Base-by-base conservation (phyloP, 2,329 filamentous ascomycete species). In the Sphaceloma murrayae region DNA sequence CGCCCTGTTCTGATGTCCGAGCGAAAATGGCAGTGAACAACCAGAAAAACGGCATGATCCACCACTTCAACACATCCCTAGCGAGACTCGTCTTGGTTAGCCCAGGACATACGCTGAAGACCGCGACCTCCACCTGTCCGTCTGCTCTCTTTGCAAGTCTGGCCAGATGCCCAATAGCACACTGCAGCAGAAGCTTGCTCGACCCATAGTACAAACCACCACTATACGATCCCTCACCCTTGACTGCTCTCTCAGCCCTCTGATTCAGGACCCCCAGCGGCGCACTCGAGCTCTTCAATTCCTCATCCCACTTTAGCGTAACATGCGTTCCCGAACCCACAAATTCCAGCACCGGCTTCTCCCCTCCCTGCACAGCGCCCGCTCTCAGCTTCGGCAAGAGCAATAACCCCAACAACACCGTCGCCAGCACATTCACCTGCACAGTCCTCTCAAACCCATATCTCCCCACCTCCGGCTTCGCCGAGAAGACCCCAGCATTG, bases 381-480 rank as follows among this genome's bases (percentile, higher is more conserved):
- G 51, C 49, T 46, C 56, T 58, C 21, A 65, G 49, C 32, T 61
- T 60, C 2, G 63, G 63, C 17, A 66, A 57, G 8, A 80, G 61
- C 2, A 77, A 55, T 2, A 77, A 49, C 0, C 64, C 72, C 5
- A 80, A 58, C 1, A 78, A 61, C 5, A 67, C 63, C 1, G 73
- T 79, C 2, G 73, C 74, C 2, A 80, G 58, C 1, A 69, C 64
- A 53, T 79, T 78, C 50, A 77, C 70, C 54, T 79, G 74, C 8
- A 80, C 50, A 1, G 65, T 70, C 40, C 58, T 54, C 51, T 67
- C 64, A 58, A 59, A 66, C 13, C 62, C 63, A 49, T 62, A 53
- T 11, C 24, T 33, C 1, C 56, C 56, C 18, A 52, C 40, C 5
- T 49, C 43, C 38, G 56, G 64, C 0, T 48, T 40, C 2, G 48